Base-by-base conservation (phyloP, 768 basidiomycete species). In the Pleurotus eryngii region DNA sequence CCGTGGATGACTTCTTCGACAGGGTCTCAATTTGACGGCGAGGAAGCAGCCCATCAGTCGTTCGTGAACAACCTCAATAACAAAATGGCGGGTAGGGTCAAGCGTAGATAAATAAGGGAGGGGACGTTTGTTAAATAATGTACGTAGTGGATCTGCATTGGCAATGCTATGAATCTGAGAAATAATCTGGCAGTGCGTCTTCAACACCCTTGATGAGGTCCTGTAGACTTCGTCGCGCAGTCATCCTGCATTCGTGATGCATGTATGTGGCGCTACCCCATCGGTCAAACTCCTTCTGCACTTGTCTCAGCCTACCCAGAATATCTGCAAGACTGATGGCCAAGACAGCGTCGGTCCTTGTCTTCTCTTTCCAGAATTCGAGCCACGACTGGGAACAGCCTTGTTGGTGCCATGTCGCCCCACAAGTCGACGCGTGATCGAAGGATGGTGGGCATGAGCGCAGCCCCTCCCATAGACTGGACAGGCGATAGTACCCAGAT, bases 311-410 rank as follows among this genome's bases (percentile, higher is more conserved):
- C 58, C 84, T 78, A 37, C 89, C 89, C 4, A 87, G 66, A 35
- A 89, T 85, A 64, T 90, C 86, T 30, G 86, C 84, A 2, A 82
- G 68, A 6, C 82, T 85, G 4, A 86, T 75, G 12, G 72, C 69
- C 35, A 90, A 74, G 26, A 90, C 81, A 3, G 76, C 67, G 37
- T 89, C 88, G 14, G 26, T 27, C 63, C 77, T 77, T 24, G 84
- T 82, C 69, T 86, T 87, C 62, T 89, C 87, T 69, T 86, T 87
- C 89, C 89, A 90, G 66, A 89, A 90, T 53, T 89, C 88, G 9
- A 81, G 66, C 87, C 88, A 90, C 56, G 82, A 82, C 67, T 87
- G 86, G 20, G 78, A 81, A 61, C 89, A 90, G 17, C 82, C 80
- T 56, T 85, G 83, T 63, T 87, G 86, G 64, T 87, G 84, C 86